These are phyloP conservation scores for Trichophyton mentagrophytes DNA, from an alignment of 2,329 filamentous ascomycete genomes.

Conservation along the genomic window DNA sequence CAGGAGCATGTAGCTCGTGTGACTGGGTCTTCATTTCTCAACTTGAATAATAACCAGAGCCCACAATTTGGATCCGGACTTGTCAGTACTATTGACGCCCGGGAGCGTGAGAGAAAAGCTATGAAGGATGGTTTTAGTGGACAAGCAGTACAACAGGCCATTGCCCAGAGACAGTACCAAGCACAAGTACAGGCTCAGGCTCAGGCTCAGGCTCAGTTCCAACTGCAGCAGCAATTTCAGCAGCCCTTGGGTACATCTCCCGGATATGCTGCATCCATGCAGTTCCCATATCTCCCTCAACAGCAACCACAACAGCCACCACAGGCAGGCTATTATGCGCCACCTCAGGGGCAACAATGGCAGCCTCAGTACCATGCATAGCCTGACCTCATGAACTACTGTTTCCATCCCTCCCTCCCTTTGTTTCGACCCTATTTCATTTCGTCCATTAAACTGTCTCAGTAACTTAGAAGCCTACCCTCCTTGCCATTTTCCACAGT, in stretches of 20 bases:
- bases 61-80: slow-evolving; percentile 46
- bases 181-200: slow-evolving; percentile 26
- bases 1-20: slow-evolving; percentile 78
- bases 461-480: background rate
- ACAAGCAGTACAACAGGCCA: slow-evolving; percentile 60
- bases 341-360: background rate
- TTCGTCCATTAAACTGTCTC: background rate
- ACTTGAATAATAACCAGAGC: slow-evolving; percentile 42
- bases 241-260: background rate
- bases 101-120: slow-evolving; percentile 64
- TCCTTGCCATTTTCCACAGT: background rate
- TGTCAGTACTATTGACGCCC: slow-evolving; percentile 64
- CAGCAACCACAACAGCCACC: background rate
- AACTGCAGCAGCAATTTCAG: background rate
- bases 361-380: background rate
- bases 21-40: slow-evolving; percentile 64
- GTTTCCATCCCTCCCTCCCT: background rate
- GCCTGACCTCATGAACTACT: background rate
- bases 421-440: background rate
- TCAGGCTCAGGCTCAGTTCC: slow-evolving; percentile 10
- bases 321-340: background rate
- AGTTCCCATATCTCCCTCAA: background rate
- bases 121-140: slow-evolving; percentile 57
- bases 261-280: background rate
- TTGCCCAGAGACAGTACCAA: slow-evolving; percentile 53